Conservation (phyloP, 2,329 filamentous ascomycete species). For the Aquanectria penicillioides region DNA sequence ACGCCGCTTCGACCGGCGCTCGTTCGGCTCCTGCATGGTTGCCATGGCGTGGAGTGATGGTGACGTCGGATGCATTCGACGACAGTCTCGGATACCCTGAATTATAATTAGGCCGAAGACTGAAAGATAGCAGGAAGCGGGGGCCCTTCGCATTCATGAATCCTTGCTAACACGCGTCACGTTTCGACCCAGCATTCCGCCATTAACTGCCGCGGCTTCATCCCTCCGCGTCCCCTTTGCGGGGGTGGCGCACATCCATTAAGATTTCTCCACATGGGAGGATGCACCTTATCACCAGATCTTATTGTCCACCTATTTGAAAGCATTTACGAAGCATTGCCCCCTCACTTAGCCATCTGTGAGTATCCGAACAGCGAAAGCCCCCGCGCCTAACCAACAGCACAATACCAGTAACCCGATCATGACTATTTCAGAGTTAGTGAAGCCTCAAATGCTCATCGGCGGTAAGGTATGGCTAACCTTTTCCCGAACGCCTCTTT, state of each 20-base stretch:
- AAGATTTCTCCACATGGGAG: too few relatives aligned
- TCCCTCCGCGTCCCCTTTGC: slow-evolving; percentile 14
- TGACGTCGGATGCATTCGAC: neutral
- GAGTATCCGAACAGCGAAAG: too few relatives aligned
- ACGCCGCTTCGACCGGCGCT: slow-evolving; percentile 16
- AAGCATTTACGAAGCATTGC: too few relatives aligned
- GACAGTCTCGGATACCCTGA: slow-evolving; percentile 2
- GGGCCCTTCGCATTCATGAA: too few relatives aligned
- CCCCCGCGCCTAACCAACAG: too few relatives aligned
- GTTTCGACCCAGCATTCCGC: slow-evolving; percentile 8
- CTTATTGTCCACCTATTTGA: too few relatives aligned
- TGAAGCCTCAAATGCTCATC: slow-evolving; percentile 28
- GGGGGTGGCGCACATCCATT: slow-evolving; percentile 18
- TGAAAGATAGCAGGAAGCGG: neutral
- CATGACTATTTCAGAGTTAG: neutral
- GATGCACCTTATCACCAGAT: too few relatives aligned
- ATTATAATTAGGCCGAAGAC: neutral
- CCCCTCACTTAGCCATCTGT: too few relatives aligned
- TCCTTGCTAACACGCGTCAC: too few relatives aligned
- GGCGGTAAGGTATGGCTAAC: slow-evolving; percentile 25
- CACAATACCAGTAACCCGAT: neutral
- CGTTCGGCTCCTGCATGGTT: neutral
- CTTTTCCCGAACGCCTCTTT: neutral
- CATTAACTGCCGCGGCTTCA: slow-evolving; percentile 15
- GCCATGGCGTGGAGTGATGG: neutral